phyloP scores from a whole-genome alignment of 78 protist genomes.

The Dictyostelium capitatum region DNA sequence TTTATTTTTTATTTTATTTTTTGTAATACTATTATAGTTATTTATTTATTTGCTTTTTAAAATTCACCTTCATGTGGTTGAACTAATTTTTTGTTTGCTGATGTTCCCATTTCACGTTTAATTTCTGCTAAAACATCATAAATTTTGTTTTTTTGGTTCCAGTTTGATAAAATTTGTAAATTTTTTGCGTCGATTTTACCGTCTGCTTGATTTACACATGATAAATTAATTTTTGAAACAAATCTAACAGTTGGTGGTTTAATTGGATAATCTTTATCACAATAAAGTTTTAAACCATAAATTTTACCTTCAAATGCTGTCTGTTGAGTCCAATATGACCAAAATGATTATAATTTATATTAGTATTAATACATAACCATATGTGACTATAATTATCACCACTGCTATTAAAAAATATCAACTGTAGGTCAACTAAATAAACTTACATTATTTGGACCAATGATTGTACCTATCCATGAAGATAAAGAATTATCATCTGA shows the following conservation, averaged over 20 bases:
- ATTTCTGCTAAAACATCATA: conserved; percentile 75
- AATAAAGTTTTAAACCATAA: conserved; percentile 82
- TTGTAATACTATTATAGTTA: no score
- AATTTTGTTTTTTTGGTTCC: conserved; percentile 54
- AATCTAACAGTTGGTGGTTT: conserved; percentile 91
- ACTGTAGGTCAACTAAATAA: no score
- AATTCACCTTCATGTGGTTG: conserved; percentile 88
- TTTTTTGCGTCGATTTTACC: conserved; percentile 66
- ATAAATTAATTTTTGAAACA: conserved; percentile 83
- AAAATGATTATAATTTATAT: neutral
- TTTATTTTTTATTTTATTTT: no score
- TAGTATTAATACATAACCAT: neutral
- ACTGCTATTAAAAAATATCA: no score
- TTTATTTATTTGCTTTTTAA: no score
- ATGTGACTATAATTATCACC: no score
- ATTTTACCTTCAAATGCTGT: conserved; percentile 88
- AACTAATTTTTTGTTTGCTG: conserved; percentile 79
- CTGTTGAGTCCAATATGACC: conserved; percentile 51
- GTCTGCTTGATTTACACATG: conserved; percentile 78
- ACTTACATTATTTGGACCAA: conserved; percentile 92
- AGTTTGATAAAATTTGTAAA: conserved; percentile 71
- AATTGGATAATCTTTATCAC: conserved; percentile 94
- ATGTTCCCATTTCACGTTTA: conserved; percentile 71
- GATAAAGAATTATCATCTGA: conserved; percentile 86
- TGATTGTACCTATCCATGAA: conserved; percentile 94